Base-by-base conservation (phyloP, 768 basidiomycete species). In the Boletus reticulatus region DNA sequence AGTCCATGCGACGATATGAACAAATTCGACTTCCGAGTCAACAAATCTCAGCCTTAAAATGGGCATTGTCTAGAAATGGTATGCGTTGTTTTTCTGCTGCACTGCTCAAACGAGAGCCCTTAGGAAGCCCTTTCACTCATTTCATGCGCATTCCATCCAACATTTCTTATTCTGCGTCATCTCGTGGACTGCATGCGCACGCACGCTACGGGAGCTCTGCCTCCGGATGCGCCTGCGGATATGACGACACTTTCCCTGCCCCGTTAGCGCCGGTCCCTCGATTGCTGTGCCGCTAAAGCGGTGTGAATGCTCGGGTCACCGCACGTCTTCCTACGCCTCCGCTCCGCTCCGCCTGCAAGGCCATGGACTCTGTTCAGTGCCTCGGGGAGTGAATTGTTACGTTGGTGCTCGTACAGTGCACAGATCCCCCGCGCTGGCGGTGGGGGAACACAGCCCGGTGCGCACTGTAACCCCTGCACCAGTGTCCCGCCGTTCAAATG, bases 241-340 rank as follows among this genome's bases (percentile, higher is more conserved):
- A 43, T 51, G 53, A 50, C 46, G 55, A 22, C 41, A 10, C 41
- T 22, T 48, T 45, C 36, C 24, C 39, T n/a, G 27, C 36, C 36
- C 44, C 41, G 16, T 50, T 31, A 48, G 49, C 45, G 45, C 54
- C 32, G 11, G 22, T 9, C 43, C 52, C 48, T 32, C 17, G 16
- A 44, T 52, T 59, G 61, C 67, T 69, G 63, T 68, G 67, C 53
- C 45, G 38, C 20, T 7, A 51, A 68, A 49, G 68, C 67, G 43
- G 66, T 68, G 67, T 12, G 14, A 19, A 14, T 57, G 54, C 60
- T 57, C 43, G 24, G 62, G 50, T 56, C 46, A 44, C 56, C 24
- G 52, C 43, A 66, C 57, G 59, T 50, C 53, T 61, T 52, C 22
- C 55, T 53, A 50, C 58, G 58, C 62, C 67, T 47, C 64, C 46